phyloP scores from a whole-genome alignment of 1,139 yeast species.

The Pichia sp. region DNA sequence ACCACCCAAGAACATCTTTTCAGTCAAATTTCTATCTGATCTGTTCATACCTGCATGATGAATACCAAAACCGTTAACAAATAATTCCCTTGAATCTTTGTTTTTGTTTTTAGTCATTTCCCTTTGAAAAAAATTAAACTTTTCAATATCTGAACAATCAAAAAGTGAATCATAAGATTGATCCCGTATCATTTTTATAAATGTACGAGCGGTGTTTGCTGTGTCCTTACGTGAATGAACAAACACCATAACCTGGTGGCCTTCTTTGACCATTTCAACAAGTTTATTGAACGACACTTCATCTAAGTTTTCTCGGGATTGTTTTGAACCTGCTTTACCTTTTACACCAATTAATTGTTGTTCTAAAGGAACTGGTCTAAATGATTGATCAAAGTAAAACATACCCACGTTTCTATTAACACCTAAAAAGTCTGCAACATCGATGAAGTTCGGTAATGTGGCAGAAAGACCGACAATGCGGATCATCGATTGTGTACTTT shows the following conservation, averaged over 20 bases:
- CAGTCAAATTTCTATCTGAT: slow-evolving; percentile 83
- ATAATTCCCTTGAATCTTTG: slow-evolving; percentile 75
- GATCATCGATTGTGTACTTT: slow-evolving; percentile 87
- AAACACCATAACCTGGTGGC: slow-evolving; percentile 92
- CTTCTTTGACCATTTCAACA: slow-evolving; percentile 55
- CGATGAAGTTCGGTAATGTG: slow-evolving; percentile 86
- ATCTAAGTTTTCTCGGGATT: slow-evolving; percentile 73
- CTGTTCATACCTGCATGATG: slow-evolving; percentile 98
- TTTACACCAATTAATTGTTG: slow-evolving; percentile 84
- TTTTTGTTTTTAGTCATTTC: slow-evolving; percentile 73
- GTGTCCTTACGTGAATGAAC: slow-evolving; percentile 96
- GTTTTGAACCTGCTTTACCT: slow-evolving; percentile 72
- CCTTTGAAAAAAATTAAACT: slow-evolving; percentile 42
- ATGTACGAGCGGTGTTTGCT: slow-evolving; percentile 68
- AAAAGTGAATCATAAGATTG: slow-evolving; percentile 48
- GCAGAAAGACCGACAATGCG: slow-evolving; percentile 96
- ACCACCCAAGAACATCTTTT: slow-evolving; percentile 78
- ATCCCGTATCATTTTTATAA: slow-evolving; percentile 60
- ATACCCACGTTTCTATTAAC: slow-evolving; percentile 85
- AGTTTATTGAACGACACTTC: slow-evolving; percentile 71
- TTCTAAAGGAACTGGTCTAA: slow-evolving; percentile 88
- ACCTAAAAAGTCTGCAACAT: slow-evolving; percentile 92
- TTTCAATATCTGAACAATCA: slow-evolving; percentile 48
- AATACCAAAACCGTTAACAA: slow-evolving; percentile 77
- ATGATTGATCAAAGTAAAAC: slow-evolving; percentile 89